Conservation (phyloP, 169 alveolate species). For the Pseudocohnilembus persalinus region DNA sequence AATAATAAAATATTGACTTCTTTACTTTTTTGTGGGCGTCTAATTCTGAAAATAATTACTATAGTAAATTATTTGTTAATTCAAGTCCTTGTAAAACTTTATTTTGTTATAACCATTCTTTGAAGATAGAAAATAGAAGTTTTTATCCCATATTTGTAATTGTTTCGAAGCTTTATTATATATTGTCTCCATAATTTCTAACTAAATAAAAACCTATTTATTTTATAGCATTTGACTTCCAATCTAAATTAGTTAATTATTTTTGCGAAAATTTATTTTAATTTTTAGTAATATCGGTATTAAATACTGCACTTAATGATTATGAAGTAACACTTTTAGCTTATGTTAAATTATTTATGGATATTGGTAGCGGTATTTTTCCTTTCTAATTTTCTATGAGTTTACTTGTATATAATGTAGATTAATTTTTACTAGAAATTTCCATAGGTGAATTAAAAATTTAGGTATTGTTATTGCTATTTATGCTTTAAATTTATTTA, state of each 20-base stretch:
- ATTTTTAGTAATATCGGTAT: too few species aligned
- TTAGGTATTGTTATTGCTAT: neutral
- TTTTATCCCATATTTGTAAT: conserved; percentile 37
- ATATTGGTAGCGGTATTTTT: conserved; percentile 1
- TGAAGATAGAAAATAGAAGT: conserved; percentile 53
- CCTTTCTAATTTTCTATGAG: conserved; percentile 13
- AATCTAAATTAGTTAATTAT: conserved; percentile 27
- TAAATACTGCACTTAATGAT: too few species aligned
- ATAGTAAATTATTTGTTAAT: conserved; percentile 54
- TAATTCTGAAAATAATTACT: conserved; percentile 62
- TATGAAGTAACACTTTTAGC: too few species aligned
- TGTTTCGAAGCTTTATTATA: conserved; percentile 46
- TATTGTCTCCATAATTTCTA: conserved; percentile 31
- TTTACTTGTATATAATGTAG: neutral
- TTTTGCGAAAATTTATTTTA: too few species aligned
- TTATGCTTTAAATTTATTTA: neutral
- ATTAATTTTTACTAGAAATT: conserved; percentile 24
- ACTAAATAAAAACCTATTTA: conserved; percentile 57
- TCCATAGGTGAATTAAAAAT: conserved; percentile 25
- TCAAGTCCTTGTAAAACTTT: conserved; percentile 56
- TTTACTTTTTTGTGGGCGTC: conserved; percentile 57
- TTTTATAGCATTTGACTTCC: conserved; percentile 65
- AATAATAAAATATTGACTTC: too few species aligned
- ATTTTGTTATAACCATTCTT: conserved; percentile 51
- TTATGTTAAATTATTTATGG: neutral